Conservation (phyloP, 257 asterid species). For the Nicotiana attenuata region DNA sequence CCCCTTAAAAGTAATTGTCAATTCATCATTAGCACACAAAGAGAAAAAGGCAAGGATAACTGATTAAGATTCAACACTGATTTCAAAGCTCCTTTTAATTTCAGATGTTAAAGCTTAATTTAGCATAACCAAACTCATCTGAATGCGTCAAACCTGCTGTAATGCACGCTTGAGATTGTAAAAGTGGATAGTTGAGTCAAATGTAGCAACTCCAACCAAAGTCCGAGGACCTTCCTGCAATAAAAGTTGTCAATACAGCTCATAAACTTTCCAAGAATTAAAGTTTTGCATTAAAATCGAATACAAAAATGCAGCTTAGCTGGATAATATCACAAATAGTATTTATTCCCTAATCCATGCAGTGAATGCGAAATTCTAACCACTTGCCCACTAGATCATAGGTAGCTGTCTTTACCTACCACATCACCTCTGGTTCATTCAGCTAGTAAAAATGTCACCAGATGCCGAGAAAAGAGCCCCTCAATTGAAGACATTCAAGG, state of each 20-base stretch:
- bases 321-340: neutral
- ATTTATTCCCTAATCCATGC: neutral
- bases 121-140: neutral
- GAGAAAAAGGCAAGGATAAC: neutral
- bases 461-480: neutral
- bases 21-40: neutral
- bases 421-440: neutral
- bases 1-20: neutral
- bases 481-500: neutral
- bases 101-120: neutral
- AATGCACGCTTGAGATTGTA: conserved; percentile 81
- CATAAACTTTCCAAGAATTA: neutral
- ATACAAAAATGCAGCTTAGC: neutral
- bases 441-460: neutral
- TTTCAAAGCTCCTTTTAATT: neutral
- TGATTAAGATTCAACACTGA: neutral
- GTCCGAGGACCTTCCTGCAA: conserved; percentile 96
- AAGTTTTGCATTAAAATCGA: neutral
- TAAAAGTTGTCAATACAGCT: conserved; percentile 6
- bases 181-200: conserved; percentile 91
- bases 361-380: neutral
- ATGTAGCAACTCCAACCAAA: conserved; percentile 93
- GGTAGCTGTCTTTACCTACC: neutral
- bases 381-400: neutral
- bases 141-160: conserved; percentile 61